These are phyloP conservation scores for Kwoniella sp. DNA, from an alignment of 768 basidiomycete species.

Conservation along the genomic window DNA sequence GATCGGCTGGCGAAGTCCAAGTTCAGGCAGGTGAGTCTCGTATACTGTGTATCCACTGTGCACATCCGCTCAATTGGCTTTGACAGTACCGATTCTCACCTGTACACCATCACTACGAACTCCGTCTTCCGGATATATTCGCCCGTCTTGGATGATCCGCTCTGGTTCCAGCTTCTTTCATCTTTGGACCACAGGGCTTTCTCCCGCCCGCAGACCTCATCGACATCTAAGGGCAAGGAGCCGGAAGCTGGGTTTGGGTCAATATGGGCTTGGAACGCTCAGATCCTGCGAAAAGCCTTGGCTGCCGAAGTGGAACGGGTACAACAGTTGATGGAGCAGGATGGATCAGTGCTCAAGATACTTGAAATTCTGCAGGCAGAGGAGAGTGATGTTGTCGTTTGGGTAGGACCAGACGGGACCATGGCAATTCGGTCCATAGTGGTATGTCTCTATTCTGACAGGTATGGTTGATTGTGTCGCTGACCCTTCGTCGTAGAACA, in stretches of 20 bases:
- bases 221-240: constrained; percentile 40
- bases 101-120: constrained; percentile 83
- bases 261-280: constrained; percentile 69
- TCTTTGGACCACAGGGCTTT: constrained; percentile 73
- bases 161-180: constrained; percentile 79
- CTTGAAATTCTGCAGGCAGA: constrained; percentile 30
- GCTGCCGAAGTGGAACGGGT: constrained; percentile 11
- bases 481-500: constrained; percentile 63
- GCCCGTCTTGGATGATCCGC: constrained; percentile 83
- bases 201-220: constrained; percentile 57
- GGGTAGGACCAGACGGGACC: constrained; percentile 37
- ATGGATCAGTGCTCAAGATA: constrained; percentile 21
- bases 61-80: background rate
- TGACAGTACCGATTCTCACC: constrained; percentile 46
- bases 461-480: background rate
- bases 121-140: constrained; percentile 80
- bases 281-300: constrained; percentile 59
- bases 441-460: constrained; percentile 25
- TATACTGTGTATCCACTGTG: background rate
- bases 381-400: constrained; percentile 48
- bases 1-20: constrained; percentile 47
- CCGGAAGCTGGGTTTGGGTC: constrained; percentile 19
- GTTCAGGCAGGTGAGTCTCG: constrained; percentile 24
- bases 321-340: constrained; percentile 4
- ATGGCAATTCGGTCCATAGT: constrained; percentile 38